Percentiles rank a stretch among this genome's conserved stretches.
These are phyloP conservation scores for Diaporthe australafricana DNA, from an alignment of 2,329 filamentous ascomycete species.

Conservation along the genomic window DNA sequence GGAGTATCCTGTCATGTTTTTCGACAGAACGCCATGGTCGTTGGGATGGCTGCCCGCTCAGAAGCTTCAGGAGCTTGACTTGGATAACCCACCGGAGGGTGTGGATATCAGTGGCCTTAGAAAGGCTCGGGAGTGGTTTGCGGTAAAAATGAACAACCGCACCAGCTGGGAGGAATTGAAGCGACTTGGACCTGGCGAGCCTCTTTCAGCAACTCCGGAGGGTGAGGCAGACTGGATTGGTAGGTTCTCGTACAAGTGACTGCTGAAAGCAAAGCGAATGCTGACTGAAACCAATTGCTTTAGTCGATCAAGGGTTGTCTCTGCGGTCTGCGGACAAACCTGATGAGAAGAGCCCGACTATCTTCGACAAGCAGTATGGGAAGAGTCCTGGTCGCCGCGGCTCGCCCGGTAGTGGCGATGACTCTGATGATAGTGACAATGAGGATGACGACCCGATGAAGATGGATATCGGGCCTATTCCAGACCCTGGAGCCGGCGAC, in stretches of 20 bases:
- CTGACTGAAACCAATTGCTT: not conserved
- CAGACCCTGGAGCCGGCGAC: conserved; percentile 26
- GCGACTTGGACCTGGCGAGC: conserved; percentile 34
- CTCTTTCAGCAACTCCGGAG: conserved; percentile 19
- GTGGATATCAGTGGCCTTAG: conserved; percentile 29
- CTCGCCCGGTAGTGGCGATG: conserved; percentile 13
- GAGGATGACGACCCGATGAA: conserved; percentile 33
- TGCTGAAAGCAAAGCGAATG: not conserved
- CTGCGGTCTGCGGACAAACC: conserved; percentile 30
- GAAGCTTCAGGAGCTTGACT: conserved; percentile 32
- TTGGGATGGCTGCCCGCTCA: conserved; percentile 32
- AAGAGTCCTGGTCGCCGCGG: conserved; percentile 3
- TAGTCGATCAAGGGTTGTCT: conserved; percentile 23
- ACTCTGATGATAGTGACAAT: conserved; percentile 11
- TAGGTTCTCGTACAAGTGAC: not conserved
- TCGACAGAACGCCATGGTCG: conserved; percentile 43
- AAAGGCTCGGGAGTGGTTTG: conserved; percentile 35
- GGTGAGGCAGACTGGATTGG: conserved; percentile 28
- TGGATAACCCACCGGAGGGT: conserved; percentile 28
- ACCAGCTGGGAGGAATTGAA: conserved; percentile 34
- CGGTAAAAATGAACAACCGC: conserved; percentile 35
- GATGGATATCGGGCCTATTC: conserved; percentile 33
- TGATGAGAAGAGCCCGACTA: conserved; percentile 31
- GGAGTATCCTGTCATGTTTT: conserved; percentile 54
- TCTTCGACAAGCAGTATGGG: conserved; percentile 19